Evolutionary conservation across 1,139 yeast species (phyloP), one percentile per base, ranked within the genome.

Genomic region (Yamadazyma buinensis): DNA sequence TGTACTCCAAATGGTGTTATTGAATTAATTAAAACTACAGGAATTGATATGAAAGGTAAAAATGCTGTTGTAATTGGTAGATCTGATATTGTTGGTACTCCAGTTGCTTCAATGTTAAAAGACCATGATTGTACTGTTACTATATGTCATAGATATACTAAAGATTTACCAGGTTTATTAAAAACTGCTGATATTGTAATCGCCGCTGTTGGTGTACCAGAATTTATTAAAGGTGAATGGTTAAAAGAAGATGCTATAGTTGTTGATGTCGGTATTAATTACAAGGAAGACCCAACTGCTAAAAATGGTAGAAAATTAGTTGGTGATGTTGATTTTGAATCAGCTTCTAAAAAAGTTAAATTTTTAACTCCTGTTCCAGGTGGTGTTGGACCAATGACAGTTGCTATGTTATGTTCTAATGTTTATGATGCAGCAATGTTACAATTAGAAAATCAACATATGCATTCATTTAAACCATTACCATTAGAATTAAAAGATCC

Each of bases 311-410:
- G 67, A 46, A 74, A 69, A 51, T 66, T 84, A 49, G 88, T 83
- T 13, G 94, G 94, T 44, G 94, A 84, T 56, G 92, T 80, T 22
- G 88, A 82, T 46, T 83, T 64, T 51, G 77, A 66, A 33, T 61
- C 74, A 24, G 84, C 81, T 36, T 64, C 65, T 37, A 61, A 69
- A 34, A 70, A 67, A 44, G 83, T 87, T 2, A 64, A 81, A 2
- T 77, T 68, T 48, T 67, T 84, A 35, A 83, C 94, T 6, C 94
- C 94, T 5, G 94, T 84, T 34, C 94, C 94, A 24, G 92, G 94
- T 57, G 94, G 94, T 47, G 94, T 84, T 46, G 94, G 94, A 26
- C 94, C 94, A 47, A 84, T 84, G 94, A 84, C 94, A 21, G 92
- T 84, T 27, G 90, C 88, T 29, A 82, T 82, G 88, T 71, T 84